These are phyloP conservation scores for Chlorencoelia australis DNA, from an alignment of 2,329 filamentous ascomycete species.

Conservation along the genomic window DNA sequence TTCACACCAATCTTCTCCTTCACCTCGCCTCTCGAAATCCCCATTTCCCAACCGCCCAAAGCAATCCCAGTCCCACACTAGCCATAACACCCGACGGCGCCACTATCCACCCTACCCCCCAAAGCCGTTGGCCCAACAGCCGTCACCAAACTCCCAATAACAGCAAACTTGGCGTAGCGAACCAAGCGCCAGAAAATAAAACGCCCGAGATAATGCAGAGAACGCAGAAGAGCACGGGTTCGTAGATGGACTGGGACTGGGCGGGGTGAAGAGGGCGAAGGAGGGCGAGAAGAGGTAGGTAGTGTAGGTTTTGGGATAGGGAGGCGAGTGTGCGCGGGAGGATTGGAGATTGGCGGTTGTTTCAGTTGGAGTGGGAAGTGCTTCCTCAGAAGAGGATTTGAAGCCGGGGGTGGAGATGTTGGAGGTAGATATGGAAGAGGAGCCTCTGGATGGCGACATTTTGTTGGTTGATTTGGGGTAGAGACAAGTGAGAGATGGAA, in stretches of 20 bases:
- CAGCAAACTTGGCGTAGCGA: constrained; percentile 26
- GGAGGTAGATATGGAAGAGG: neutral
- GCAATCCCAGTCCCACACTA: constrained; percentile 19
- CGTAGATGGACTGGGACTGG: constrained; percentile 21
- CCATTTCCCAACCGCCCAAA: constrained; percentile 26
- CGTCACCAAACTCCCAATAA: constrained; percentile 22
- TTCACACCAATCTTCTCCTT: constrained; percentile 7
- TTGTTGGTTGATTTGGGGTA: too few species aligned
- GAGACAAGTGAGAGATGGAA: too few species aligned
- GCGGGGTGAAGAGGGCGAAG: constrained; percentile 15
- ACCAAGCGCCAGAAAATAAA: constrained; percentile 27
- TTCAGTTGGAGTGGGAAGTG: constrained; percentile 15
- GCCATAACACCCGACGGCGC: constrained; percentile 23
- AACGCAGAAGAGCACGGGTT: constrained; percentile 24
- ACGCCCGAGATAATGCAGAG: constrained; percentile 21
- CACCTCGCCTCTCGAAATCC: constrained; percentile 22
- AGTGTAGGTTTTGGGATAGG: constrained; percentile 22
- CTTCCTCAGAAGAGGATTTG: neutral
- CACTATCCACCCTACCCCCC: constrained; percentile 22
- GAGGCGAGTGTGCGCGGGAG: constrained; percentile 19
- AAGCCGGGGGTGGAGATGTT: neutral
- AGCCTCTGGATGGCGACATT: constrained; percentile 17
- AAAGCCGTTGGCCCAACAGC: constrained; percentile 23
- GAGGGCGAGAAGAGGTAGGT: constrained; percentile 23
- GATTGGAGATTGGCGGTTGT: constrained; percentile 20